These are phyloP conservation scores for Tricholoma sp. DNA, from an alignment of 768 basidiomycete genomes.

Conservation along the genomic window DNA sequence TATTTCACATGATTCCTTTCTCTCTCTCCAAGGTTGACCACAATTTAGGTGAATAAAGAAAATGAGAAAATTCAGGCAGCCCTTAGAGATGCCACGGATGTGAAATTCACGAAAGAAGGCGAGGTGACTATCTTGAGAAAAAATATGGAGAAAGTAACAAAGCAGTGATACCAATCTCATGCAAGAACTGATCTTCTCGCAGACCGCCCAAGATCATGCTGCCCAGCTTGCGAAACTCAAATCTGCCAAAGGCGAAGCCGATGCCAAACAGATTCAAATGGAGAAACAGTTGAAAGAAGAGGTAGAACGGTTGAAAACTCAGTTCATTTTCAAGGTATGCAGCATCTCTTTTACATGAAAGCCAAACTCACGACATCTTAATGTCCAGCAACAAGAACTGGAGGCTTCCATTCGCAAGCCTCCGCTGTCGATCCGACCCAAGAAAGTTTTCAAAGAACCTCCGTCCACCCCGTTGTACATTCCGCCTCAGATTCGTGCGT, in stretches of 20 bases:
- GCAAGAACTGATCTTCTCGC: background rate
- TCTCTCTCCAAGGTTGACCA: constrained; percentile 8
- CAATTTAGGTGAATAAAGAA: constrained; percentile 43
- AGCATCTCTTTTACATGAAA: background rate
- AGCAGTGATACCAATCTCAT: background rate
- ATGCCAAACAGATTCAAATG: constrained; percentile 47
- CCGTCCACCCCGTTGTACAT: constrained; percentile 36
- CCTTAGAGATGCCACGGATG: constrained; percentile 43
- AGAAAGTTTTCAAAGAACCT: constrained; percentile 29
- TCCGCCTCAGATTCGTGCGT: constrained; percentile 35
- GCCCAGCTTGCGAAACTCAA: constrained; percentile 52
- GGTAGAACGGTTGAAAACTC: constrained; percentile 64
- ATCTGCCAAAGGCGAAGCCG: constrained; percentile 55
- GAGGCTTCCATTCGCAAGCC: constrained; percentile 52
- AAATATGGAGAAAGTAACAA: constrained; percentile 58
- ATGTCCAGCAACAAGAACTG: constrained; percentile 58
- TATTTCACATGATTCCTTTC: constrained; percentile 5
- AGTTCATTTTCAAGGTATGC: constrained; percentile 63
- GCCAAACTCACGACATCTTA: constrained; percentile 5
- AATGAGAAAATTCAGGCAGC: constrained; percentile 42
- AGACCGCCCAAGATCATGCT: constrained; percentile 58
- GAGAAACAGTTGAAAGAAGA: constrained; percentile 64
- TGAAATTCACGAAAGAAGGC: constrained; percentile 57
- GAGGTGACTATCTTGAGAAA: constrained; percentile 65
- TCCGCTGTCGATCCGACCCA: constrained; percentile 40